Conservation (phyloP, 192 early-diverging fungal genomes). For the Chytriomyces hyalinus region DNA sequence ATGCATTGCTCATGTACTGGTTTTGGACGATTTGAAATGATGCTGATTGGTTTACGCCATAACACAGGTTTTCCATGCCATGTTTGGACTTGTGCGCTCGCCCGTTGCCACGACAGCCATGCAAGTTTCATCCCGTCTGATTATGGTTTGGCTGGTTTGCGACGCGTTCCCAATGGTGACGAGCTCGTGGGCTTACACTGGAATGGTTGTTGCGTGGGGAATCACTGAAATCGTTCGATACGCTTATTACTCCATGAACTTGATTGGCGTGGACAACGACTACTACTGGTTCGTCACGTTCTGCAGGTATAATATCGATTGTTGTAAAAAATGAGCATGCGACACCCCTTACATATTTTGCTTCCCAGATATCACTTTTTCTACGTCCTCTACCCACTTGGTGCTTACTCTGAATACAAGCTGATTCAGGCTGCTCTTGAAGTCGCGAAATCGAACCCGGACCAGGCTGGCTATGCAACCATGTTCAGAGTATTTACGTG, state of each 20-base stretch:
- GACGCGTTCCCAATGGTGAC: conserved; percentile 67
- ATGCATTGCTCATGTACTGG: background rate
- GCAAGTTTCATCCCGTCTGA: conserved; percentile 86
- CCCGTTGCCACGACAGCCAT: conserved; percentile 78
- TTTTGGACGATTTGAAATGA: conserved; percentile 28
- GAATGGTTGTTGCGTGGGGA: conserved; percentile 90
- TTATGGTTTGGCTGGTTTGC: conserved; percentile 83
- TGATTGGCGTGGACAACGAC: conserved; percentile 64
- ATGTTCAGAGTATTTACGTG: conserved; percentile 62
- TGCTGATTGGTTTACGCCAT: background rate
- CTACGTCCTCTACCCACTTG: conserved; percentile 89
- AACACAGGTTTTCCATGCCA: conserved; percentile 32
- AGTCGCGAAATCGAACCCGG: conserved; percentile 45
- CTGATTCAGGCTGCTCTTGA: conserved; percentile 53
- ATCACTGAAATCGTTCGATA: conserved; percentile 93
- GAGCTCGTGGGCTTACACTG: conserved; percentile 68
- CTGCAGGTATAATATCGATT: conserved; percentile 48
- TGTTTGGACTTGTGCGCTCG: conserved; percentile 79
- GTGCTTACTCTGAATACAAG: conserved; percentile 82
- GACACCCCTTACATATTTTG: background rate
- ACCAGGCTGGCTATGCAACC: conserved; percentile 37
- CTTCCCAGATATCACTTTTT: conserved; percentile 89
- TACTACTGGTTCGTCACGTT: conserved; percentile 59
- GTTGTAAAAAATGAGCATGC: background rate
- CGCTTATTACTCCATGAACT: conserved; percentile 81